These are phyloP conservation scores for Plasmopara muralis DNA, from an alignment of 352 stramenopile genomes.

Conservation along the genomic window DNA sequence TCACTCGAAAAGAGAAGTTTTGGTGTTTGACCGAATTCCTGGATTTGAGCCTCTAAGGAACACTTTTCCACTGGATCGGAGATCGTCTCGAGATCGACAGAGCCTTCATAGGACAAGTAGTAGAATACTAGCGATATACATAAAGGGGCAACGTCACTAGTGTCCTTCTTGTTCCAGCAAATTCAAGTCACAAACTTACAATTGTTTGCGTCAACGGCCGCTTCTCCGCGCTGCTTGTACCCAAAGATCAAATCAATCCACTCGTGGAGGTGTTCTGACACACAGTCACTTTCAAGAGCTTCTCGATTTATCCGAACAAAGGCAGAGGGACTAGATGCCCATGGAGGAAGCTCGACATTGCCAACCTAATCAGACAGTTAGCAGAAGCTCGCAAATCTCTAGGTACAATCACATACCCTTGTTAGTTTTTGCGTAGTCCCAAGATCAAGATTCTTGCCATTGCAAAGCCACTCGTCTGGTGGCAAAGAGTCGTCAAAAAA, in stretches of 20 bases:
- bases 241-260: slow-evolving; percentile 86
- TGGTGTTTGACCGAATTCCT: slow-evolving; percentile 89
- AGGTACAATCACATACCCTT: slow-evolving; percentile 21
- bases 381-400: neutral
- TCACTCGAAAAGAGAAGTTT: slow-evolving; percentile 63
- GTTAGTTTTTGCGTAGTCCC: slow-evolving; percentile 88
- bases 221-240: slow-evolving; percentile 64
- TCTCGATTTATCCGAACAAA: slow-evolving; percentile 73
- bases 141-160: neutral
- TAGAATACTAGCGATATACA: slow-evolving; percentile 59
- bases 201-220: slow-evolving; percentile 73
- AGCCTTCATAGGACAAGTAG: slow-evolving; percentile 85
- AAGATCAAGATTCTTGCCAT: slow-evolving; percentile 94
- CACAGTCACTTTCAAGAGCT: slow-evolving; percentile 71
- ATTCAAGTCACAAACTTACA: slow-evolving; percentile 28
- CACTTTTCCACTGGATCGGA: slow-evolving; percentile 89
- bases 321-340: slow-evolving; percentile 81
- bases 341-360: slow-evolving; percentile 93
- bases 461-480: slow-evolving; percentile 90
- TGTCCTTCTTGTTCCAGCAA: too few relatives aligned
- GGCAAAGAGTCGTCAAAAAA: slow-evolving; percentile 93
- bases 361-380: slow-evolving; percentile 48
- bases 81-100: slow-evolving; percentile 78
- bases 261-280: slow-evolving; percentile 64
- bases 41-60: slow-evolving; percentile 91